Conservation (phyloP, 495 filamentous ascomycete species). For the Penicillium malachiteum region DNA sequence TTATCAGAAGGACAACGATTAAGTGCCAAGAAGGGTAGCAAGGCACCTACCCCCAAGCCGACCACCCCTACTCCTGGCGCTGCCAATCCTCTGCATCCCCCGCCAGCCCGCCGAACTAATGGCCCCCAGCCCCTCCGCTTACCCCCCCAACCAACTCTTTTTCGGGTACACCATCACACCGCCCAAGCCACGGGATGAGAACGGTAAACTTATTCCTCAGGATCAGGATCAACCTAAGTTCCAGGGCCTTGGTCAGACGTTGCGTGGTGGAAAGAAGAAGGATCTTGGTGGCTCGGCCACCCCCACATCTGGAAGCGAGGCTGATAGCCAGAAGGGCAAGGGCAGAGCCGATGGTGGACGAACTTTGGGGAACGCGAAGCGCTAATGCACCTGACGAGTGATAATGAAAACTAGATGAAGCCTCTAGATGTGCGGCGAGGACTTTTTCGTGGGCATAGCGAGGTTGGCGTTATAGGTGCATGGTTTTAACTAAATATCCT, state of each 20-base stretch:
- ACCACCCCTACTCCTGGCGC: constrained; percentile 74
- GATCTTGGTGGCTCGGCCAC: constrained; percentile 37
- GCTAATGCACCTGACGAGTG: constrained; percentile 11
- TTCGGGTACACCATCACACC: constrained; percentile 93
- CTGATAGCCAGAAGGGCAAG: constrained; percentile 31
- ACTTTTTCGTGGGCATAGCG: constrained; percentile 26
- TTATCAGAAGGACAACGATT: constrained; percentile 70
- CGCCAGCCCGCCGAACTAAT: constrained; percentile 56
- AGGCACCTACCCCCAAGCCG: constrained; percentile 74
- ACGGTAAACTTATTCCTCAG: constrained; percentile 56
- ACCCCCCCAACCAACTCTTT: constrained; percentile 86
- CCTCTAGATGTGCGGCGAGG: constrained; percentile 14
- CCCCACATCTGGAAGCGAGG: constrained; percentile 36
- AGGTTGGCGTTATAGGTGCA: constrained; percentile 7
- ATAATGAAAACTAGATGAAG: constrained; percentile 11
- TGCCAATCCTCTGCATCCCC: constrained; percentile 53
- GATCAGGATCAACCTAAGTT: constrained; percentile 75
- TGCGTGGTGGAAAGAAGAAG: constrained; percentile 68
- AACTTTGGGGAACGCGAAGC: constrained; percentile 20
- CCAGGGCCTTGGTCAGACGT: constrained; percentile 83
- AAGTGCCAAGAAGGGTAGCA: constrained; percentile 74
- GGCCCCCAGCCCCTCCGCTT: constrained; percentile 85
- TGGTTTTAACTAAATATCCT: not conserved
- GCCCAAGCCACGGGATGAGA: constrained; percentile 74
- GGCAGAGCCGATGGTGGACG: constrained; percentile 17